Percentiles rank a stretch among this genome's conserved stretches.
Conservation (phyloP, 805 yeast species). For the Wickerhamiella dianesei region DNA sequence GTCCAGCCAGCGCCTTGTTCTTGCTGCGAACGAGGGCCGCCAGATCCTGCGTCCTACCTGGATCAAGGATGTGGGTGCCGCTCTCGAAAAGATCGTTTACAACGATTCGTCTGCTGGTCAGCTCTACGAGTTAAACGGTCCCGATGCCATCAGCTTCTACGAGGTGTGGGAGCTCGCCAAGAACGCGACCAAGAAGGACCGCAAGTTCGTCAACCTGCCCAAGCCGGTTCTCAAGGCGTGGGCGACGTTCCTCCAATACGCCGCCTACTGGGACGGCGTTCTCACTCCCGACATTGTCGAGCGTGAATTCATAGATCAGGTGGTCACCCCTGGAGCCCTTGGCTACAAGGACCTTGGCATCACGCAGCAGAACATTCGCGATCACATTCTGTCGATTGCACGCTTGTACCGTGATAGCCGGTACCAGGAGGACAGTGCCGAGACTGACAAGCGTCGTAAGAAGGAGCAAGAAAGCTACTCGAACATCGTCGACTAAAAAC, state of each 20-base stretch:
- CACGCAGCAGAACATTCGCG: conserved; percentile 39
- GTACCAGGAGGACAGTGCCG: conserved; percentile 19
- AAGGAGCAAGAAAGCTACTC: conserved; percentile 20
- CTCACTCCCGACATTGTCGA: conserved; percentile 60
- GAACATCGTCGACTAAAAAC: conserved; percentile 19
- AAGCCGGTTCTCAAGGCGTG: conserved; percentile 27
- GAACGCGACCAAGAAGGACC: conserved; percentile 37
- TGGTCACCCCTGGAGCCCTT: conserved; percentile 43
- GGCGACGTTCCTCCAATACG: conserved; percentile 28
- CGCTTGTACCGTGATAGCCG: conserved; percentile 22
- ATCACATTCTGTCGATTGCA: conserved; percentile 25
- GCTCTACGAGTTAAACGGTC: conserved; percentile 60
- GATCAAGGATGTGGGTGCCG: conserved; percentile 63
- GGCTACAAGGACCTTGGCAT: conserved; percentile 63
- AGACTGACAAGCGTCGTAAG: conserved; percentile 19
- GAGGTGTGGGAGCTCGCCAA: conserved; percentile 62
- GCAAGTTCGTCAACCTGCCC: conserved; percentile 30
- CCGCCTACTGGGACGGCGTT: conserved; percentile 34
- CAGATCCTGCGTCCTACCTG: conserved; percentile 60
- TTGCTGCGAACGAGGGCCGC: conserved; percentile 51
- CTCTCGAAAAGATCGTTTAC: conserved; percentile 62
- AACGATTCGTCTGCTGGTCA: conserved; percentile 72
- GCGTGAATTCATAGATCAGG: conserved; percentile 58
- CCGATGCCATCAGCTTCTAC: conserved; percentile 44
- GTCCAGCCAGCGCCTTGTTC: conserved; percentile 44